Evolutionary conservation across 345 rosid species (phyloP).

Genomic region (Excoecaria agallocha): DNA sequence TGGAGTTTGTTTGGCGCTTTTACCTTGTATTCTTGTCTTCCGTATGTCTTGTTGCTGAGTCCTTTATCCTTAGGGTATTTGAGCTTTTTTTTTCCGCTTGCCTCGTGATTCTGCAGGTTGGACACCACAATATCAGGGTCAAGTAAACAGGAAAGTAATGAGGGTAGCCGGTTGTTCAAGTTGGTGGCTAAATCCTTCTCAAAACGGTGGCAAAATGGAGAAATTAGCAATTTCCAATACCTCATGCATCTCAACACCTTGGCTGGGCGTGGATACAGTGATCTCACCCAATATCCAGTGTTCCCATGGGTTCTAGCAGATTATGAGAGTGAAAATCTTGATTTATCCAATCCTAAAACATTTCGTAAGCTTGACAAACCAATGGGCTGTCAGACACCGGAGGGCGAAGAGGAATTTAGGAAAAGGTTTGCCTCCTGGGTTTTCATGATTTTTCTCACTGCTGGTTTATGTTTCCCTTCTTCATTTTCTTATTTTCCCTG

Average conservation of each 20-base stretch:
- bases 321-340: slow-evolving; percentile 85
- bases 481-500: slow-evolving; percentile 7
- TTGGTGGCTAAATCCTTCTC: slow-evolving; percentile 94
- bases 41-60: slow-evolving; percentile 8
- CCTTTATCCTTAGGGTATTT: slow-evolving; percentile 19
- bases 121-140: slow-evolving; percentile 97
- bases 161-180: slow-evolving; percentile 92
- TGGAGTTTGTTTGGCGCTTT: slow-evolving; percentile 1
- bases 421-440: slow-evolving; percentile 59
- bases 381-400: slow-evolving; percentile 98
- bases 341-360: slow-evolving; percentile 76
- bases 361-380: slow-evolving; percentile 95
- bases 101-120: slow-evolving; percentile 55
- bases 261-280: slow-evolving; percentile 99
- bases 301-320: slow-evolving; percentile 99
- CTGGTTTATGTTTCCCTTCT: slow-evolving; percentile 1
- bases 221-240: slow-evolving; percentile 98
- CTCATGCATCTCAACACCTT: slow-evolving; percentile 98
- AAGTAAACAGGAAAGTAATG: slow-evolving; percentile 81
- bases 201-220: slow-evolving; percentile 99
- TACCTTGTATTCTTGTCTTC: not conserved
- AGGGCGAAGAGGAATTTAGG: slow-evolving; percentile 95
- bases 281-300: slow-evolving; percentile 98
- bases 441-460: not conserved
- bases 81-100: slow-evolving; percentile 11